Evolutionary conservation across 805 yeast species (phyloP), one percentile per base, ranked within the genome.

Genomic region (Schwanniomyces vanrijiae): DNA sequence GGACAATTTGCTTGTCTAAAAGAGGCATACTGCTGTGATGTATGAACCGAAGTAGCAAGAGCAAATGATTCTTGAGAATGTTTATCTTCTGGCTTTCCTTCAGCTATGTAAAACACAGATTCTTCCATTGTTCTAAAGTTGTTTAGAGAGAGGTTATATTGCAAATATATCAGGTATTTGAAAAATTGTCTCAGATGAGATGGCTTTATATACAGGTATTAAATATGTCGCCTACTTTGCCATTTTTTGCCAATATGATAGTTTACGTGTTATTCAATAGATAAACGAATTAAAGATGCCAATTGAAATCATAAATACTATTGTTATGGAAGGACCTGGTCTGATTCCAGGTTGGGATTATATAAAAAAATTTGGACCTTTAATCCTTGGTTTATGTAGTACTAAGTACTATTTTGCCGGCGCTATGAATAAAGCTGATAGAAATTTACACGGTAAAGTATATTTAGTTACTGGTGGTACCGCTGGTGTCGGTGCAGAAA

Each of bases 401-500:
- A 43, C 82, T 37, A 92, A 92, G 62, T 81, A 80, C 62, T 89
- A 87, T 69, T 83, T 87, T 57, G 80, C 85, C 29, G 99, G 99
- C 9, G 65, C 88, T 1, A 55, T 78, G 18, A 94, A 92, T 66
- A 87, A 90, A 0, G 92, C 97, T 96, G 96, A 89, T 51, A 76
- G 97, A 49, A 91, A 90, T 53, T 67, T 92, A 62, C 96, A 94
- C 61, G 97, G 98, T 1, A 83, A 84, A 58, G 98, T 91, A 4
- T 86, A 76, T 56, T 71, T 88, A 18, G 75, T 88, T 5, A 86
- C 94, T 0, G 99, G 99, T n/a, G 99, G 96, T 1, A 92, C 98
- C 0, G 78, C 95, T 1, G 97, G 98, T 0, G 63, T 90, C 50
- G 99, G 99, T 0, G 86, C 92, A 0, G 78, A 81, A 3, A 77